A percentile compares a stretch with the other conserved stretches of the same genome.
Evolutionary conservation across 495 filamentous ascomycete genomes (phyloP).

Genomic region (Neurospora tetrasperma): DNA sequence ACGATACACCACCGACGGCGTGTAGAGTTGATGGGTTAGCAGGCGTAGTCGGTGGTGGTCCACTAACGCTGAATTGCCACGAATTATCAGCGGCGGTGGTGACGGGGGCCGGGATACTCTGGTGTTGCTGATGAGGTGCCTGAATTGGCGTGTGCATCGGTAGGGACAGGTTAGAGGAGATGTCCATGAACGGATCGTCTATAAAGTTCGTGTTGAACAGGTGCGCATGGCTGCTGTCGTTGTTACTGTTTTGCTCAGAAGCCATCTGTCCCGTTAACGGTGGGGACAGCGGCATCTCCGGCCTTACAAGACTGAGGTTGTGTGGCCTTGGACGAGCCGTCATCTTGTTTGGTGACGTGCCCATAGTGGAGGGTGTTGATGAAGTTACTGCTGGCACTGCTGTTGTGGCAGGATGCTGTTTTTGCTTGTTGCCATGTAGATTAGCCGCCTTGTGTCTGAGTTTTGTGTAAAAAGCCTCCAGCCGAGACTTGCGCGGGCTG

Average conservation of each 20-base stretch:
- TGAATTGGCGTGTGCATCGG: slow-evolving; percentile 22
- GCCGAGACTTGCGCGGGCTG: slow-evolving; percentile 18
- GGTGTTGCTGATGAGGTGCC: slow-evolving; percentile 12
- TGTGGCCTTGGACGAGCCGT: slow-evolving; percentile 7
- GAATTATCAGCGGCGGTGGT: neutral
- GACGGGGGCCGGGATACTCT: neutral
- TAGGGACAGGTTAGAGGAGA: slow-evolving; percentile 6
- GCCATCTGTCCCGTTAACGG: slow-evolving; percentile 24
- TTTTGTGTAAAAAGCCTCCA: slow-evolving; percentile 18
- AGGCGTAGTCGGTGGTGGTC: slow-evolving; percentile 1
- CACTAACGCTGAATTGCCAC: slow-evolving; percentile 2
- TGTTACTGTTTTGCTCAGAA: slow-evolving; percentile 2
- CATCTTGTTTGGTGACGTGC: slow-evolving; percentile 10
- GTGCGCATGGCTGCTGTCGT: neutral
- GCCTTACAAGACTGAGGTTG: slow-evolving; percentile 9
- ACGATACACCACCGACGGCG: neutral
- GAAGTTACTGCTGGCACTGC: neutral
- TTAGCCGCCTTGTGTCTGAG: slow-evolving; percentile 21
- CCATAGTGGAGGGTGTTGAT: slow-evolving; percentile 14
- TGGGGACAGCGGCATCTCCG: slow-evolving; percentile 22
- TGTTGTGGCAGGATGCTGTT: slow-evolving; percentile 1
- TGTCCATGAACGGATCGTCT: slow-evolving; percentile 29
- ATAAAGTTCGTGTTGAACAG: slow-evolving; percentile 23
- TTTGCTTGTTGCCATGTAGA: slow-evolving; percentile 12
- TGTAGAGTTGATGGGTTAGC: neutral